Evolutionary conservation across 306 rosid genomes (phyloP).

Genomic region (Dalbergia cultrata): DNA sequence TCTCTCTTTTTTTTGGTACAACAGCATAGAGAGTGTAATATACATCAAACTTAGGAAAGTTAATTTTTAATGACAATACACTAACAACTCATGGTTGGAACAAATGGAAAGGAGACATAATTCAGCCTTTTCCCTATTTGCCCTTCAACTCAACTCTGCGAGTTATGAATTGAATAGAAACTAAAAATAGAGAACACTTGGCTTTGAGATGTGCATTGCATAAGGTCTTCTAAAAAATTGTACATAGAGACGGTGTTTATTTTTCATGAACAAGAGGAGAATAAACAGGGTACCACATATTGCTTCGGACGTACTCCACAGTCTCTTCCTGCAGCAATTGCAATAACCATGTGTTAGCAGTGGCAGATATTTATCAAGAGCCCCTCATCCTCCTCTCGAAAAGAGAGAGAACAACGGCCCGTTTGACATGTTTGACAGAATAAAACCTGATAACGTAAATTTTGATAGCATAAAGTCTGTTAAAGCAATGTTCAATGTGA

Average conservation of each 20-base stretch:
- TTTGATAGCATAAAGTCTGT: background rate
- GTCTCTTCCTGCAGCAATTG: slow-evolving; percentile 74
- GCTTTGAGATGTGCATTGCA: slow-evolving; percentile 29
- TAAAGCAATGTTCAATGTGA: too few relatives aligned
- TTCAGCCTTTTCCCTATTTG: background rate
- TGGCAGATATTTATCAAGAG: slow-evolving; percentile 2
- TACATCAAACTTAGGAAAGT: slow-evolving; percentile 18
- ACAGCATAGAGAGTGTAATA: background rate
- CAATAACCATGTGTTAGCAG: slow-evolving; percentile 31
- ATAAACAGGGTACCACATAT: slow-evolving; percentile 92
- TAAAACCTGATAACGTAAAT: background rate
- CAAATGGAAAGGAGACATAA: slow-evolving; percentile 22
- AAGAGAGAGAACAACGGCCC: background rate
- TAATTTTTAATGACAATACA: slow-evolving; percentile 30
- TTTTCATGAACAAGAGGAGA: slow-evolving; percentile 92
- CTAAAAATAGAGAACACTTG: slow-evolving; percentile 42
- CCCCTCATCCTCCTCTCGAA: too few relatives aligned
- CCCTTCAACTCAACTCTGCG: slow-evolving; percentile 39
- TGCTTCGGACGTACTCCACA: slow-evolving; percentile 64
- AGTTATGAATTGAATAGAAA: slow-evolving; percentile 31
- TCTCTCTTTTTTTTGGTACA: background rate
- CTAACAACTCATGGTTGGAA: slow-evolving; percentile 5
- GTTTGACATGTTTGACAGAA: background rate
- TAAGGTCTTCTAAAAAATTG: slow-evolving; percentile 7
- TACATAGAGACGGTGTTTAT: slow-evolving; percentile 36